These are phyloP conservation scores for Polyporus arcularius DNA, from an alignment of 768 basidiomycete species.

Conservation along the genomic window DNA sequence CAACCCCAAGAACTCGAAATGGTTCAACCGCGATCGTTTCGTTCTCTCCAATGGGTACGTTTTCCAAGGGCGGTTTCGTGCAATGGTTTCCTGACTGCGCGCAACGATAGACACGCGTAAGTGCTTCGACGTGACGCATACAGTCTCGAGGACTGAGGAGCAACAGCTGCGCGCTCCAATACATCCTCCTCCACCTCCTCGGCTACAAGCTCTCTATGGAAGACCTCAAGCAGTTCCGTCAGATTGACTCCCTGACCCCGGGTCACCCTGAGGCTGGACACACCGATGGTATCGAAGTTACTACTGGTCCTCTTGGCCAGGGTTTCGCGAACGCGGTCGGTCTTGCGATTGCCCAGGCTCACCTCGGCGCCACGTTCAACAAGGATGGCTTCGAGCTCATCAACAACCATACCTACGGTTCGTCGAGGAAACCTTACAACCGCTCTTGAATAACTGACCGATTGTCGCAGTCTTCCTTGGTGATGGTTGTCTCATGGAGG, in stretches of 20 bases:
- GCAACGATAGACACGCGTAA: slow-evolving; percentile 66
- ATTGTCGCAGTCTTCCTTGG: slow-evolving; percentile 73
- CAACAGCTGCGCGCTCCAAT: slow-evolving; percentile 87
- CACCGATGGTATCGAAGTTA: slow-evolving; percentile 84
- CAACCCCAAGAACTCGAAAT: slow-evolving; percentile 87
- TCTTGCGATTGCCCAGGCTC: slow-evolving; percentile 90
- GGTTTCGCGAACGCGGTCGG: slow-evolving; percentile 94
- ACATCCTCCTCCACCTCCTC: slow-evolving; percentile 86
- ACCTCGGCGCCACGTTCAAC: slow-evolving; percentile 89
- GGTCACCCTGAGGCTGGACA: slow-evolving; percentile 86
- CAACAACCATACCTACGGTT: slow-evolving; percentile 89
- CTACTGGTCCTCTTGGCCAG: slow-evolving; percentile 95
- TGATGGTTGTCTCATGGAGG: slow-evolving; percentile 97
- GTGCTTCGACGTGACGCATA: slow-evolving; percentile 29
- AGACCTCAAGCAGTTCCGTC: slow-evolving; percentile 92
- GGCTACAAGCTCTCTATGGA: slow-evolving; percentile 93
- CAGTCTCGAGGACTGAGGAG: not conserved
- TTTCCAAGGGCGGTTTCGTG: not conserved
- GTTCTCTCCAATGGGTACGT: slow-evolving; percentile 93
- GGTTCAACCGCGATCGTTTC: slow-evolving; percentile 97
- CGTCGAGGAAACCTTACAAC: not conserved
- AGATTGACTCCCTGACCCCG: slow-evolving; percentile 86
- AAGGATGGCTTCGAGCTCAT: slow-evolving; percentile 79
- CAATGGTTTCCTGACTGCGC: slow-evolving; percentile 14
- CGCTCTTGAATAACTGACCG: not conserved